phyloP scores from a whole-genome alignment of 345 rosid species.

The Mallotus nudiflorus region DNA sequence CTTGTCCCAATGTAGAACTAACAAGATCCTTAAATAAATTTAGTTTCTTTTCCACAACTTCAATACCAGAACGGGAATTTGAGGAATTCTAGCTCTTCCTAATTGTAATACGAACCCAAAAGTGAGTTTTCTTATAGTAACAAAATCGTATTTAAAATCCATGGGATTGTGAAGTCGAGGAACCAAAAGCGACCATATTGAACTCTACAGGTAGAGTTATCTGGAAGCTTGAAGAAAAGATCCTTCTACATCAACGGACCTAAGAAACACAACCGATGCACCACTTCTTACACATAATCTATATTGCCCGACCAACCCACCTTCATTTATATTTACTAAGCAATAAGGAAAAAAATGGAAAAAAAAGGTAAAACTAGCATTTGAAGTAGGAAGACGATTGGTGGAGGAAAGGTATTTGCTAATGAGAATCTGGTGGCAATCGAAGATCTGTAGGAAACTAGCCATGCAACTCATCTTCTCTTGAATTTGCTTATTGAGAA shows the following conservation, averaged over 20 bases:
- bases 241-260: constrained; percentile 71
- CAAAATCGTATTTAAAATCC: too few relatives aligned
- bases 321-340: background rate
- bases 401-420: constrained; percentile 59
- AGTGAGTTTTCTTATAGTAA: constrained; percentile 30
- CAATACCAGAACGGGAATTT: constrained; percentile 51
- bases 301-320: too few relatives aligned
- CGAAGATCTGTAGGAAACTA: constrained; percentile 93
- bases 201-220: constrained; percentile 74
- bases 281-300: too few relatives aligned
- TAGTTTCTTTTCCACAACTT: constrained; percentile 64
- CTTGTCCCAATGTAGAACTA: constrained; percentile 75
- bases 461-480: constrained; percentile 94
- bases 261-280: too few relatives aligned
- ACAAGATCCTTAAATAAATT: constrained; percentile 85
- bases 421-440: constrained; percentile 66
- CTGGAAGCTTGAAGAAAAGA: constrained; percentile 82
- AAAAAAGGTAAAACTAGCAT: constrained; percentile 19
- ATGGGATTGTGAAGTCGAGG: too few relatives aligned
- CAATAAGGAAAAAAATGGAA: background rate
- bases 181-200: too few relatives aligned
- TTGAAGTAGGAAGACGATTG: constrained; percentile 58
- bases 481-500: constrained; percentile 61
- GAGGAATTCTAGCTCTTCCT: constrained; percentile 78
- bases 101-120: constrained; percentile 37